Base-by-base conservation (phyloP, 2,329 filamentous ascomycete species). In the Exophiala sp. region DNA sequence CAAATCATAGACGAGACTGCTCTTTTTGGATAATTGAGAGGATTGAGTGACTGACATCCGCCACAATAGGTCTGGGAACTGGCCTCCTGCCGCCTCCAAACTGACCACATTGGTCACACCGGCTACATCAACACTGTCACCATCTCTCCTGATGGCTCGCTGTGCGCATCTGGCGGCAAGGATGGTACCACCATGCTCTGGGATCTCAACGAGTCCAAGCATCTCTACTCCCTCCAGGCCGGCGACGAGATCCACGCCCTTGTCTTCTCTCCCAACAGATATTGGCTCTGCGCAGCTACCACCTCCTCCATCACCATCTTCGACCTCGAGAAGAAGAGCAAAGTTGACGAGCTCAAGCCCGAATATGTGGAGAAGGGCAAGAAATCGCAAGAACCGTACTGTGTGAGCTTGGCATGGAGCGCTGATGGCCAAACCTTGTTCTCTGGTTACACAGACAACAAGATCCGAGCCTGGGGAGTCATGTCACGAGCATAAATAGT, bases 271-370 rank as follows among this genome's bases (percentile, higher is more conserved):
- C 93, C 93, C 71, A 98, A 98, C 88, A 86, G 93, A 75, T 98
- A 98, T 88, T 98, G 93, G 93, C 85, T 98, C 66, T 98, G 93
- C 83, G 93, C 93, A 71, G 93, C 93, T 72, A 98, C 93, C 60
- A 82, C 88, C 71, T 88, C 82, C 78, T 89, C 83, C 82, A 97
- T 98, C 83, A 96, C 96, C 83, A 97, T 98, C 82, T 98, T 98
- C 79, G 93, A 98, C 71, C 84, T 98, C 65, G 93, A 98, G 88
- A 98, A 98, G 90, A 98, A 98, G 90, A 94, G 85, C 86, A 97
- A 59, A 49, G 57, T 59, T 35, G 57, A 59, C 21, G 93, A 97
- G 84, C 85, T 98, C 75, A 96, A 95, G 86, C 91, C 91, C 64
- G 93, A 98, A 75, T 95, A 93, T 80, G 80, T 89, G 70, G 82